Base-by-base conservation (phyloP, 108 stramenopile genomes). In the Schizochytrium sp. region DNA sequence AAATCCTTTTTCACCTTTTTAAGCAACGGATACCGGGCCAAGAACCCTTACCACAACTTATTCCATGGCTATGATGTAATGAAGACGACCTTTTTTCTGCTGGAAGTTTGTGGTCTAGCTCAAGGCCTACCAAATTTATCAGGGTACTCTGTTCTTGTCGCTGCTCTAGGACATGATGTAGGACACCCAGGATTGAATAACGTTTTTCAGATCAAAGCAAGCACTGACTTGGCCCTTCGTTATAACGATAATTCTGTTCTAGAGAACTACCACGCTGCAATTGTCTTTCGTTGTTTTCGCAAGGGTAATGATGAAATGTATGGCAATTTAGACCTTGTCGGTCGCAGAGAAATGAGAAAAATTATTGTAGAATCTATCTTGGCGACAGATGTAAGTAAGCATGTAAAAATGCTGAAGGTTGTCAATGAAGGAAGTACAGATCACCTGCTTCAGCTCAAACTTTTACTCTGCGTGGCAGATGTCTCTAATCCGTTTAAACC, bases 121-220 rank as follows among this genome's bases (percentile, higher is more conserved):
- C 47, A 90, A 13, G 56, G 89, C 4, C 69, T 89, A 40, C 89
- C 89, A 3, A 13, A 90, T 12, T 5, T 95, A 64, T 93, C 96
- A 13, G 56, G 94, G 44, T 91, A 94, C 40, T 91, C 95, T 17
- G 89, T 96, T 3, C 90, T 96, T 28, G 38, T 97, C 50, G 93
- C 95, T 4, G 96, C 95, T n/a, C 88, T 95, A 8, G 89, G 93
- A 57, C 97, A 97, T 90, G 97, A 97, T 87, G 91, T 96, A 15
- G 95, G 94, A 40, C 97, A 97, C 89, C 96, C 96, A 4, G 96
- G 96, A 40, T 89, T 92, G 28, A 96, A 94, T 90, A 97, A 97
- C 90, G 64, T 88, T 38, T 97, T 92, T 83, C 95, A 96, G 59
- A 91, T 94, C 17, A 90, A 95, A 44, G 76, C 92, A 19, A 61